Evolutionary conservation across 2,329 filamentous ascomycete species (phyloP), one percentile per base, ranked within the genome.

Genomic region (Curvularia sp.): DNA sequence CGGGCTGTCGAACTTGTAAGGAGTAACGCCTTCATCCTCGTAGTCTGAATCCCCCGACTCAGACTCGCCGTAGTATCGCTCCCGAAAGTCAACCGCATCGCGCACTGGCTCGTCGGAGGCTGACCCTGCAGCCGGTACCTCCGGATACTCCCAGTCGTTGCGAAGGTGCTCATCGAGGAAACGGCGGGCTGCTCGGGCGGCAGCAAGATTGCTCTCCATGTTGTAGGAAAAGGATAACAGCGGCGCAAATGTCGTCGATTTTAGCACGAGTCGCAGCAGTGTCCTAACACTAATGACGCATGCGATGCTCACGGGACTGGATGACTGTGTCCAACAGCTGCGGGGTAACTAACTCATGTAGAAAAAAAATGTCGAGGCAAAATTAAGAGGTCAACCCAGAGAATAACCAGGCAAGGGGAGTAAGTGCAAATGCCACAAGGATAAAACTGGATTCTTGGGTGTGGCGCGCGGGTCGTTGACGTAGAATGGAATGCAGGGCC

Each of bases 61-160:
- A 18, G 66, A 69, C 38, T 71, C 75, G 60, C 76, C 79, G 58
- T 80, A 81, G 57, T 76, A 78, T 30, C 80, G 78, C 63, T 80
- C 79, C 32, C 79, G 73, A 70, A 80, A 81, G 42, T 74, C 74
- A 3, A 55, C 53, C 2, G 70, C 71, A 43, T 66, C 65, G 52
- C 66, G 71, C 15, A 77, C 71, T 45, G 75, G 70, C 47, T 76
- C 65, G 63, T 74, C 67, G 55, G 74, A 67, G 27, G 77, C 73
- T 8, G 74, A 74, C 64, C 66, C 72, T 30, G 71, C 65, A 2
- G 64, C 67, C 19, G 71, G 73, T 18, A 63, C 28, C 21, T 72
- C 53, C 10, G 80, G 79, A 57, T 77, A 82, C 36, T 74, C 64
- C 80, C 80, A 83, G 69, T 82, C 80, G 63, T 74, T 75, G 62